Evolutionary conservation across 1,139 yeast species (phyloP).

Genomic region (Keqinozyma sinolaborantium): DNA sequence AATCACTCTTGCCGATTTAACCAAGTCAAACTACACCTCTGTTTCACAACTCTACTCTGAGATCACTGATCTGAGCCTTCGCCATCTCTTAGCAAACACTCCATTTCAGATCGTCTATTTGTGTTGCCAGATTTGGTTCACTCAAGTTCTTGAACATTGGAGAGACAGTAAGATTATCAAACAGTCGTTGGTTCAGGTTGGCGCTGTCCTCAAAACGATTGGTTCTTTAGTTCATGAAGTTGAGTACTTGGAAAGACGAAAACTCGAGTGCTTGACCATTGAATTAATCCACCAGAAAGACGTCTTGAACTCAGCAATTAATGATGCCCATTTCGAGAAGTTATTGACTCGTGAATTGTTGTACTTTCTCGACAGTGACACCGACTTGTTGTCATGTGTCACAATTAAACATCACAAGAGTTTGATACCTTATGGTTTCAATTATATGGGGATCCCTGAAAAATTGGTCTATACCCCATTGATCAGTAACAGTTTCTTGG

Average conservation of each 20-base stretch:
- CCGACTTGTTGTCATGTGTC: constrained; percentile 32
- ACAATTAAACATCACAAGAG: constrained; percentile 53
- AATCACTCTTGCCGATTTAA: constrained; percentile 38
- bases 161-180: background rate
- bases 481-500: constrained; percentile 57
- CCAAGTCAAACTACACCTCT: constrained; percentile 5
- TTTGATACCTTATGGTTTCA: constrained; percentile 66
- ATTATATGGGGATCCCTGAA: constrained; percentile 75
- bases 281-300: constrained; percentile 65
- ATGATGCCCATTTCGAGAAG: constrained; percentile 10
- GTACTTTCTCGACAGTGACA: constrained; percentile 32
- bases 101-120: constrained; percentile 63
- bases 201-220: background rate
- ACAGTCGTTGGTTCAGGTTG: background rate
- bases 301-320: constrained; percentile 24
- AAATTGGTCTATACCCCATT: constrained; percentile 77
- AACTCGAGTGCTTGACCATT: constrained; percentile 57
- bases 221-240: constrained; percentile 14
- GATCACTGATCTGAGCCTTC: constrained; percentile 4
- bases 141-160: background rate
- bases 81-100: constrained; percentile 14
- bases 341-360: constrained; percentile 40
- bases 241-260: constrained; percentile 34
- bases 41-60: constrained; percentile 10
- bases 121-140: constrained; percentile 20